phyloP scores from a whole-genome alignment of 129 eudicot species.

The Flaveria bidentis region DNA sequence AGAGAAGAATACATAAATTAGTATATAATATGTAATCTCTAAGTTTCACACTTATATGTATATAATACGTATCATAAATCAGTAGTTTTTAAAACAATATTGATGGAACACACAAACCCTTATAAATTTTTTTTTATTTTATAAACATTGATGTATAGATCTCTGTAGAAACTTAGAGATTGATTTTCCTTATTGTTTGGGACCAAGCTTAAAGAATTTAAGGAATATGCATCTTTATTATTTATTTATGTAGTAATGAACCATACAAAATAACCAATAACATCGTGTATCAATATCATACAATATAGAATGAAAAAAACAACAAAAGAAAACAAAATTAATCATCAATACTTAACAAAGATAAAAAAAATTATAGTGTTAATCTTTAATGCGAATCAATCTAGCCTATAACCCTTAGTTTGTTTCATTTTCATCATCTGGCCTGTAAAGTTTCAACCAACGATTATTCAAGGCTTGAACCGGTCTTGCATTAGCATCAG shows the following conservation, averaged over 20 bases:
- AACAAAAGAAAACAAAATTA: neutral
- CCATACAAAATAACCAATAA: neutral
- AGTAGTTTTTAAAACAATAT: no score
- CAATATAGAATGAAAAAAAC: neutral
- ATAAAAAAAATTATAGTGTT: neutral
- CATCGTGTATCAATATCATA: neutral
- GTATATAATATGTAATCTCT: no score
- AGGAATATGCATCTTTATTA: neutral
- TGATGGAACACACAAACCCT: no score
- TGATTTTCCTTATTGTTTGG: no score
- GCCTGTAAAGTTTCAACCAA: neutral
- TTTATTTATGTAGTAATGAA: neutral
- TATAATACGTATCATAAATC: no score
- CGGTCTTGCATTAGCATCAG: conserved; percentile 19
- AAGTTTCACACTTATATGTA: no score
- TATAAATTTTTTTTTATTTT: no score
- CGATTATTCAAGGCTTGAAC: neutral
- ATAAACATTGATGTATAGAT: no score
- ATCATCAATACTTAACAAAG: neutral
- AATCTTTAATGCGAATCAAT: neutral
- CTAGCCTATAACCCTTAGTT: neutral
- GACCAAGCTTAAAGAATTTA: no score
- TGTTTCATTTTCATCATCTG: neutral
- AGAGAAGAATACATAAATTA: no score
- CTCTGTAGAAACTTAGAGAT: no score